A percentile compares a stretch with the other conserved stretches of the same genome.
Evolutionary conservation across 352 stramenopile genomes (phyloP).

Genomic region (Phytophthora kernoviae): DNA sequence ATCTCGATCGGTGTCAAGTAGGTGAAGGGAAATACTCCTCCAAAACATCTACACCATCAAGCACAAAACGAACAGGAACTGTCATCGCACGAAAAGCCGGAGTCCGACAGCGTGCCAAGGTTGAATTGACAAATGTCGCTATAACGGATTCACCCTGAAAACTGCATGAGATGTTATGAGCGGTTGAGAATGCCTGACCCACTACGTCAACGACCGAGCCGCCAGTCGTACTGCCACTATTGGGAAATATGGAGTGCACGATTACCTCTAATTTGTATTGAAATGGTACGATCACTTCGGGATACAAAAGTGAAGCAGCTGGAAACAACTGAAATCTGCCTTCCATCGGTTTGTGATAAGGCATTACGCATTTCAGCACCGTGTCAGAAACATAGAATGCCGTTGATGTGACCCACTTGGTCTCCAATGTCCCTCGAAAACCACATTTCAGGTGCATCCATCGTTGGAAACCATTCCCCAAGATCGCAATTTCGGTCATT

Average conservation of each 20-base stretch:
- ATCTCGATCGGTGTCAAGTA: conserved; percentile 19
- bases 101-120: conserved; percentile 41
- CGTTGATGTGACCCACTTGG: conserved; percentile 18
- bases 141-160: conserved; percentile 16
- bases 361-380: conserved; percentile 28
- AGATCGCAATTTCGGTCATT: conserved; percentile 24
- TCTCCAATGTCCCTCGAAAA: conserved; percentile 19
- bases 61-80: conserved; percentile 32
- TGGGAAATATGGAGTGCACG: conserved; percentile 32
- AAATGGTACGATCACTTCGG: conserved; percentile 20
- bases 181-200: conserved; percentile 42
- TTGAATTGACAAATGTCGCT: conserved; percentile 41
- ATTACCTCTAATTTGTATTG: conserved; percentile 29
- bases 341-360: conserved; percentile 9
- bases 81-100: conserved; percentile 29
- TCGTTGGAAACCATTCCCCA: conserved; percentile 39
- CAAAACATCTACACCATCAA: conserved; percentile 28
- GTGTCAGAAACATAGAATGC: conserved; percentile 29
- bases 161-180: conserved; percentile 29
- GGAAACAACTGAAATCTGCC: conserved; percentile 37
- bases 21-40: conserved; percentile 23
- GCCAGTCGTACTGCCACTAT: conserved; percentile 18
- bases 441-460: conserved; percentile 50
- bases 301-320: conserved; percentile 19
- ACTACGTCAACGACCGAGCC: conserved; percentile 31